phyloP scores from a whole-genome alignment of 805 yeast species.

The Metschnikowia colocasiae region DNA sequence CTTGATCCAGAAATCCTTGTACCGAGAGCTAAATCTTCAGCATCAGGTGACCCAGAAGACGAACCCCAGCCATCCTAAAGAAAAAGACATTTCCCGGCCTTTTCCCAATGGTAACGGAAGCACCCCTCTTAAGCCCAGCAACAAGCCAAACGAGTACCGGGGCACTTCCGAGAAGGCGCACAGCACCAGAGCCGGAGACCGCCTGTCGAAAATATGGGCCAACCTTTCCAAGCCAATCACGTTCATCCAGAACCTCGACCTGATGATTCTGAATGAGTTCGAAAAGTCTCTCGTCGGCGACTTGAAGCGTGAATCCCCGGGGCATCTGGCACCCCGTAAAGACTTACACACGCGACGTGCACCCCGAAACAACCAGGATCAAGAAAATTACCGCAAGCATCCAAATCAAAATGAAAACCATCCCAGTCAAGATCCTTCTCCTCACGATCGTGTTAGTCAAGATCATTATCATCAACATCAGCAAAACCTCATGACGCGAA shows the following conservation, averaged over 20 bases:
- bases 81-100: background rate
- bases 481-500: background rate
- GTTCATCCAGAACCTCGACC: slow-evolving; percentile 65
- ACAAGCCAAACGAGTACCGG: background rate
- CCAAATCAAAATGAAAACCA: background rate
- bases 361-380: background rate
- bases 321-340: background rate
- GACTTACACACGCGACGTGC: background rate
- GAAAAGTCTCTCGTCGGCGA: slow-evolving; percentile 30
- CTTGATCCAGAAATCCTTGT: slow-evolving; percentile 44
- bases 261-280: slow-evolving; percentile 59
- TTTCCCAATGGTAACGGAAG: background rate
- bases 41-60: background rate
- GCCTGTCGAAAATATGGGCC: slow-evolving; percentile 16
- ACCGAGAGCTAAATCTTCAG: slow-evolving; percentile 33
- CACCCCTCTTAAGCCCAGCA: background rate
- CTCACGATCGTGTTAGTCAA: no score
- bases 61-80: background rate
- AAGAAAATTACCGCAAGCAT: background rate
- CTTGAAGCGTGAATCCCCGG: background rate
- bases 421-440: background rate
- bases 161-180: background rate
- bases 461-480: background rate
- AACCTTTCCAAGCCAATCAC: slow-evolving; percentile 52
- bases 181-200: background rate